Base-by-base conservation (phyloP, 2,329 filamentous ascomycete genomes). In the Emmonsiellopsis sp. region DNA sequence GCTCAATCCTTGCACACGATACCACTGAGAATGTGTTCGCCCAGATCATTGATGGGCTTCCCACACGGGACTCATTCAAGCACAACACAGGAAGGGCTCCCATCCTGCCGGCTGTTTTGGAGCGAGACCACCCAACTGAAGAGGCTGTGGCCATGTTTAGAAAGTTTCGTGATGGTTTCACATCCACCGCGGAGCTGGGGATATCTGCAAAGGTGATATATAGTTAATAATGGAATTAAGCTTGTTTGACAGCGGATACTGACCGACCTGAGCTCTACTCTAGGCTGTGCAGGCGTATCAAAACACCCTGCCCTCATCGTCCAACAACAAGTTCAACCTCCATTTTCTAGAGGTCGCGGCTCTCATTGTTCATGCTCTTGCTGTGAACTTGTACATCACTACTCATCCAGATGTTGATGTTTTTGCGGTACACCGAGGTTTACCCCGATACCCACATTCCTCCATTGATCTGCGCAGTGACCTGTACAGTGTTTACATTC, bases 211-310 rank as follows among this genome's bases (percentile, higher is more conserved):
- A 15, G 41, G 20, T 44, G 41, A 8, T 15, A 7, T 37, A 37
- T 11, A 7, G 15, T 44, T 15, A 26, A 7, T 37, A 37, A 37
- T 11, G 34, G 7, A 37, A 37, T 37, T 11, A 37, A 37, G 34
- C n/a, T 40, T 47, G 41, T 40, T 34, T 44, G 15, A 47, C n/a
- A 50, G 49, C 26, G 10, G 13, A 32, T 10, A 44, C 16, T 35
- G 1, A 30, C 32, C 37, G 10, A 16, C 32, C 13, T 31, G 31
- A 16, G 15, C 43, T 30, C 31, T 34, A 37, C 11, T 37, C 34
- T 31, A 55, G 48, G 15, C 43, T 4, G 46, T 45, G 20, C 54
- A 52, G 44, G 41, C 52, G 47, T 56, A 38, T 49, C 54, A 56
- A 44, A 54, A 44, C 26, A 41, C 43, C n/a, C 9, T 37, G 9